A percentile compares a stretch with the other conserved stretches of the same genome.
These are phyloP conservation scores for Nowakowskiella sp. DNA, from an alignment of 192 early-diverging fungal genomes.

Conservation along the genomic window DNA sequence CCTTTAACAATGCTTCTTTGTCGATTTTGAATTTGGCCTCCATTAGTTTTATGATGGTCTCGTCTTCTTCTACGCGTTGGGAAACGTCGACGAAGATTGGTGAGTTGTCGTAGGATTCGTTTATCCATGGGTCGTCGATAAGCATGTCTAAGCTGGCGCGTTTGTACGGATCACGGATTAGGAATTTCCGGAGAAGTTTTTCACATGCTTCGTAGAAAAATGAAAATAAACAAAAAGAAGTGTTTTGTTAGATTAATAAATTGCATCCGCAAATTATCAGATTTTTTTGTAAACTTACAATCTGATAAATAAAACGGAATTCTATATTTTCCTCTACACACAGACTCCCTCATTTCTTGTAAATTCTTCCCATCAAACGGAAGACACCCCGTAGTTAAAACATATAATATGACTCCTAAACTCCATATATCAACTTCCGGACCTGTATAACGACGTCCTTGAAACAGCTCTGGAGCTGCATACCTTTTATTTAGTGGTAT, in stretches of 20 bases:
- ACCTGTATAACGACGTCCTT: constrained; percentile 71
- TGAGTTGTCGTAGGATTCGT: constrained; percentile 43
- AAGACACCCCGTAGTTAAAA: constrained; percentile 86
- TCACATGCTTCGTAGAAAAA: constrained; percentile 37
- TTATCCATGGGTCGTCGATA: constrained; percentile 55
- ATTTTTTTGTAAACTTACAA: constrained; percentile 18
- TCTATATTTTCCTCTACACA: constrained; percentile 55
- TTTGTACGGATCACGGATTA: constrained; percentile 50
- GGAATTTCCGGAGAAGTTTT: constrained; percentile 50
- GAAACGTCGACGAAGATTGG: constrained; percentile 43
- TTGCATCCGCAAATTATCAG: background rate
- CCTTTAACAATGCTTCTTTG: constrained; percentile 35
- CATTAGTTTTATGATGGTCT: constrained; percentile 43
- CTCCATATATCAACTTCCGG: constrained; percentile 99
- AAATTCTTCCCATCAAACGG: constrained; percentile 99
- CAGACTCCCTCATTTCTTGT: constrained; percentile 51
- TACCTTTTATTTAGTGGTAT: constrained; percentile 27
- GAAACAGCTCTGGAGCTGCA: constrained; percentile 75
- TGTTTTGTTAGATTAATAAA: background rate
- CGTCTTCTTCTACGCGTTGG: constrained; percentile 41
- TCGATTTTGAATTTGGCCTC: constrained; percentile 47
- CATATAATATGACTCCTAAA: constrained; percentile 93
- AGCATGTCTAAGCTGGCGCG: constrained; percentile 49
- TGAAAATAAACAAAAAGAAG: background rate
- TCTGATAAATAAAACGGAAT: constrained; percentile 54